Percentiles rank a stretch among this genome's conserved stretches.
phyloP scores from a whole-genome alignment of 2,329 filamentous ascomycete species.

The Talaromyces sp. region DNA sequence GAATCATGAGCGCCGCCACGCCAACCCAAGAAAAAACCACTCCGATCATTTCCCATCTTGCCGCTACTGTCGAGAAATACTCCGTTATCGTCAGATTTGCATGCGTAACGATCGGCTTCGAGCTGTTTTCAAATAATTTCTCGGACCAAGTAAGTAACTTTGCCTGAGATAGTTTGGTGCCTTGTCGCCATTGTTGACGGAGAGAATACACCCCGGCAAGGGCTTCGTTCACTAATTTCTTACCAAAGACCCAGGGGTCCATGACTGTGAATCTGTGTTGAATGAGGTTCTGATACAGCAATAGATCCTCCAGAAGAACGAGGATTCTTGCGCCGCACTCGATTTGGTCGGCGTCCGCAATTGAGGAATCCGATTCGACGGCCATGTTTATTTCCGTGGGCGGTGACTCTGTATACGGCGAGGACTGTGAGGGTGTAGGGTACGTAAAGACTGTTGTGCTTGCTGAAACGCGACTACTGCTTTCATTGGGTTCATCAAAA shows the following conservation, averaged over 20 bases:
- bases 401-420: not conserved
- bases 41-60: conserved; percentile 23
- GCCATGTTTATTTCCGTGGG: conserved; percentile 1
- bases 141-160: conserved; percentile 20
- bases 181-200: conserved; percentile 14
- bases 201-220: conserved; percentile 5
- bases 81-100: conserved; percentile 19
- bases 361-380: not conserved
- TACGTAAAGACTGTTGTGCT: not conserved
- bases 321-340: conserved; percentile 16
- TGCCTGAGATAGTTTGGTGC: conserved; percentile 6
- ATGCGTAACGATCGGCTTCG: conserved; percentile 14
- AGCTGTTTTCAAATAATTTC: conserved; percentile 21
- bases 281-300: conserved; percentile 10
- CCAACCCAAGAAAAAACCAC: conserved; percentile 21
- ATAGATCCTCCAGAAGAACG: conserved; percentile 12
- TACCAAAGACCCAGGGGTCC: conserved; percentile 14
- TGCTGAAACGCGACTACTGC: not conserved
- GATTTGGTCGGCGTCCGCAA: conserved; percentile 12
- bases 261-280: conserved; percentile 2
- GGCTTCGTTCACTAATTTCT: not conserved
- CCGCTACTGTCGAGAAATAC: conserved; percentile 17
- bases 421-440: not conserved
- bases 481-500: conserved; percentile 19
- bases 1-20: conserved; percentile 19